Base-by-base conservation (phyloP, 2,329 filamentous ascomycete genomes). In the Aspergillus intermedius region DNA sequence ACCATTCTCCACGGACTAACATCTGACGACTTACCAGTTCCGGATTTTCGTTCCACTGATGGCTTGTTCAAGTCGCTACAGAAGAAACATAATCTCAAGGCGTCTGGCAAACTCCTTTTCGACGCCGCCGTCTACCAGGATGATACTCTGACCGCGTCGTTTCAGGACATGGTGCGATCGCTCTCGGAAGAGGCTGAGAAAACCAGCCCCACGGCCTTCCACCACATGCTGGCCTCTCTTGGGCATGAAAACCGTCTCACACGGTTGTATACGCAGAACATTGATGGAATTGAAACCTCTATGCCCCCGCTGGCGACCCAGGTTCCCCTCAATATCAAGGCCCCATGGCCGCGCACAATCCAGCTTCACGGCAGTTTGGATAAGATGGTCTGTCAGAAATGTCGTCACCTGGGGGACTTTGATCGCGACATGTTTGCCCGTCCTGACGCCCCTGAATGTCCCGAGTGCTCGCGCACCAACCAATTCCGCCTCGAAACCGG, bases 371-470 rank as follows among this genome's bases (percentile, higher is more conserved):
- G 93, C 34, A 91, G 91, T 15, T 78, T 98, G 32, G 84, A 90
- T 60, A 93, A 95, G 67, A 97, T 97, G 91, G 87, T 94, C 13
- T 98, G 93, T 70, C 89, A 89, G 41, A 97, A 97, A 68, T 98
- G 93, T 68, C 81, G 83, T 57, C 77, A 86, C 50, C 77, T 95
- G 7, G 80, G 81, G 41, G 78, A 86, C 45, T 91, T 98, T 60
- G 77, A 95, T 54, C 78, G 84, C 7, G 79, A 83, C 6, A 75
- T 94, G 40, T 98, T 98, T 66, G 79, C 88, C 48, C 89, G 91
- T 2, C 87, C 90, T 5, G 82, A 88, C 54, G 83, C 93, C 4
- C 93, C 93, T 22, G 77, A 86, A 8, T 98, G 93, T 68, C 74
- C 75, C 9, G 77, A 79, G 43, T 98, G 93, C 67, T 79, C 83